Evolutionary conservation across 2,329 filamentous ascomycete species (phyloP), one percentile per base, ranked within the genome.

Genomic region (Aureobasidium sp.): DNA sequence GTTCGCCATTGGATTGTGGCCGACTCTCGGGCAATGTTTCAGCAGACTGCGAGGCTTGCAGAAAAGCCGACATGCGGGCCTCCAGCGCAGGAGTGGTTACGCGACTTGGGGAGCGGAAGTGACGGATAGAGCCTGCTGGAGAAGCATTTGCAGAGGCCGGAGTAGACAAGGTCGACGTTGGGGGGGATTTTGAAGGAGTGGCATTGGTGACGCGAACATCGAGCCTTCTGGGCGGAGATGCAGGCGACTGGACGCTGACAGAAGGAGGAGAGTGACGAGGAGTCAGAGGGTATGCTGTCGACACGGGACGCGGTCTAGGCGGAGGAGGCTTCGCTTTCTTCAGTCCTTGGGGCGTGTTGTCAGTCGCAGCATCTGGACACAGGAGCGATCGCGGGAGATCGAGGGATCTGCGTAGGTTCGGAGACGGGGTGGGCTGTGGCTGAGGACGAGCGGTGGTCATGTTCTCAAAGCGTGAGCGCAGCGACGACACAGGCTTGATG

Each of bases 401-500:
- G 20, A 78, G 68, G 37, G 76, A 78, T 42, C 74, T 74, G 44
- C 65, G 64, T 22, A 44, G 6, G 5, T 44, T 39, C 27, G 51
- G 57, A 27, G 60, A 41, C 25, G 44, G 27, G 9, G 27, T 25
- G 29, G 29, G 20, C 56, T 61, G 22, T 48, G 27, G 9, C 66
- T 65, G 49, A 20, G 64, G 67, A 11, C 62, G 62, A 27, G 69
- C 67, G 45, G 72, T 72, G 25, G 69, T 67, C 78, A 93, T 85
- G 71, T 87, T 90, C 78, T 94, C 90, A 73, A 93, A 94, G 69
- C 89, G 87, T 66, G 88, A 90, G 65, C 87, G 83, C 64, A 94
- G 79, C 57, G 89, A 92, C 57, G 90, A 94, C 56, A 94, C 89
- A 29, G 90, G 89, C 78, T 87, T 90, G 69, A 92, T 86, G 66